Percentiles rank a stretch among this genome's conserved stretches.
Evolutionary conservation across 306 rosid genomes (phyloP).

Genomic region (Malus domestica): DNA sequence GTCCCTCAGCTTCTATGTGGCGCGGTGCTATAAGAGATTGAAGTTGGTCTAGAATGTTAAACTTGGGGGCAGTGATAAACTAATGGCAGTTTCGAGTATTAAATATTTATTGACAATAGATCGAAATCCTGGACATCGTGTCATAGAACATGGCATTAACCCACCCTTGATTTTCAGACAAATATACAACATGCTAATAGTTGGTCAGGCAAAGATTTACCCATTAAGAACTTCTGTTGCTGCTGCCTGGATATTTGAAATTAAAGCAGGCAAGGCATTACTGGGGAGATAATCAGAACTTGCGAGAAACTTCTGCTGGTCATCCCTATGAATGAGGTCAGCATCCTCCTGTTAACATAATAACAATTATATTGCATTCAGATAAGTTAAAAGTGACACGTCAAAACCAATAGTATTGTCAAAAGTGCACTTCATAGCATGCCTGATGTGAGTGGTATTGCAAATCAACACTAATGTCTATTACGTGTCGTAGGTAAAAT

Average conservation of each 20-base stretch:
- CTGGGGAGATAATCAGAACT: slow-evolving; percentile 69
- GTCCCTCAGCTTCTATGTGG: background rate
- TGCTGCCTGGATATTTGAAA: slow-evolving; percentile 62
- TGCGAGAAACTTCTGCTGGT: slow-evolving; percentile 79
- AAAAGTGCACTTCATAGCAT: background rate
- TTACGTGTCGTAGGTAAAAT: background rate
- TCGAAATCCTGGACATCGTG: background rate
- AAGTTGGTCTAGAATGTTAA: background rate
- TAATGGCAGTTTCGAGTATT: background rate
- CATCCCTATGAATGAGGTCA: slow-evolving; percentile 58
- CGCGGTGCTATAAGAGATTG: background rate
- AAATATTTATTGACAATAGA: background rate
- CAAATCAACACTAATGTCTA: background rate
- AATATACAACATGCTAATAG: background rate
- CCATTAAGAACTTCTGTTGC: slow-evolving; percentile 68
- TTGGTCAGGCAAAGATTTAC: slow-evolving; percentile 41
- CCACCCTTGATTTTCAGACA: too few relatives aligned
- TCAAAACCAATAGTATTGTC: background rate
- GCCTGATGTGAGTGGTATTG: background rate
- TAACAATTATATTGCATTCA: background rate
- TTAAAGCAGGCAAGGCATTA: slow-evolving; percentile 58
- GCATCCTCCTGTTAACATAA: slow-evolving; percentile 56
- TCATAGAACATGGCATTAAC: background rate
- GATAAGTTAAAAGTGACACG: background rate
- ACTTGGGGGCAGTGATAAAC: background rate